Evolutionary conservation across 1,139 yeast genomes (phyloP).

Genomic region (Scheffersomyces illinoinensis): DNA sequence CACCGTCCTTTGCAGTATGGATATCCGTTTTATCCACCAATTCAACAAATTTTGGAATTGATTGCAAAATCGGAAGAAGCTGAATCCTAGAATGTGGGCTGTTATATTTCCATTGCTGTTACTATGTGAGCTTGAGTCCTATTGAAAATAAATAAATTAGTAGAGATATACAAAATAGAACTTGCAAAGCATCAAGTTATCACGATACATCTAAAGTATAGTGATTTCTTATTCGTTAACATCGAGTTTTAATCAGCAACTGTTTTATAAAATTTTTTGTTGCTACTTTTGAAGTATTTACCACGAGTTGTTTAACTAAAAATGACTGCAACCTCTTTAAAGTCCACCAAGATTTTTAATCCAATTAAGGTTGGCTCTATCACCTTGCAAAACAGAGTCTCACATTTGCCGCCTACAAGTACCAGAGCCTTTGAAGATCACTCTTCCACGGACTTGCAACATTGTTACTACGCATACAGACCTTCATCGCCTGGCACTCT

Average conservation of each 20-base stretch:
- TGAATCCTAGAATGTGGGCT: too few relatives aligned
- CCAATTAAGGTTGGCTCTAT: constrained; percentile 16
- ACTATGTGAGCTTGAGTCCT: too few relatives aligned
- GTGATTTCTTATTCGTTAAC: too few relatives aligned
- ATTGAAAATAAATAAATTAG: too few relatives aligned
- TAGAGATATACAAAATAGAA: too few relatives aligned
- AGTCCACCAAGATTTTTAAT: constrained; percentile 32
- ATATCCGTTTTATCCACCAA: constrained; percentile 17
- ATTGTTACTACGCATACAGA: constrained; percentile 13
- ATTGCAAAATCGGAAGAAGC: background rate
- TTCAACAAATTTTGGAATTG: constrained; percentile 5
- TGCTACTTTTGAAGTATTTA: too few relatives aligned
- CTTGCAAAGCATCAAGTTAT: too few relatives aligned
- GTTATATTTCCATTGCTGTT: too few relatives aligned
- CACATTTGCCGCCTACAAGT: constrained; percentile 18
- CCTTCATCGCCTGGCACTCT: constrained; percentile 12
- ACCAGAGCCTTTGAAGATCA: constrained; percentile 11
- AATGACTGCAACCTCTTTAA: constrained; percentile 13
- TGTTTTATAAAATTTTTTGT: too few relatives aligned
- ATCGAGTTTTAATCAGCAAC: too few relatives aligned
- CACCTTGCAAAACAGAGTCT: constrained; percentile 12
- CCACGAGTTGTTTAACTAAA: background rate
- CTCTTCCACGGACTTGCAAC: constrained; percentile 11
- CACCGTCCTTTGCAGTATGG: constrained; percentile 40
- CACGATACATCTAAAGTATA: too few relatives aligned